Conservation (phyloP, 106 monocot genomes). For the Gastrodia elata region DNA sequence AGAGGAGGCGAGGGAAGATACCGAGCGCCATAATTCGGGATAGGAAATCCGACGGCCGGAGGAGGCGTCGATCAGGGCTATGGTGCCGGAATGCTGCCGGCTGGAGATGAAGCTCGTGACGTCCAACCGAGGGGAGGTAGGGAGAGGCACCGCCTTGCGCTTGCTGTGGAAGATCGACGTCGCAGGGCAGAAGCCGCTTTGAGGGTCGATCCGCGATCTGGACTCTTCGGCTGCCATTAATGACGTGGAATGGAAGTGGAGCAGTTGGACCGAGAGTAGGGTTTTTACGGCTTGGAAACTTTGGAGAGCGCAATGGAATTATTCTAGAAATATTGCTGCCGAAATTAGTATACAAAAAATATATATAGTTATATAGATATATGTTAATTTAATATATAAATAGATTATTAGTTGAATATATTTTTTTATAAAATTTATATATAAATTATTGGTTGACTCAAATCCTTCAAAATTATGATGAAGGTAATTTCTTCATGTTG, state of each 20-base stretch:
- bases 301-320: no score
- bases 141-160: conserved; percentile 50
- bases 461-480: no score
- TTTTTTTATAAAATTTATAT: no score
- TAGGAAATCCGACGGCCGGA: conserved; percentile 60
- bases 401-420: no score
- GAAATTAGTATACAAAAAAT: no score
- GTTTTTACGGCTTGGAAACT: no score
- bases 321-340: no score
- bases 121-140: conserved; percentile 33
- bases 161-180: conserved; percentile 62
- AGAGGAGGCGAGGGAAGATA: conserved; percentile 35
- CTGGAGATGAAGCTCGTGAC: conserved; percentile 70
- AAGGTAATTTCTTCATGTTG: no score
- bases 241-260: neutral
- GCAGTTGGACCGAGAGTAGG: neutral
- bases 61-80: conserved; percentile 82
- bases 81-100: conserved; percentile 41
- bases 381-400: no score
- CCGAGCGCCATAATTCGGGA: conserved; percentile 50
- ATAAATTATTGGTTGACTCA: no score
- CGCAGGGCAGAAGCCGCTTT: conserved; percentile 61
- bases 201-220: conserved; percentile 17
- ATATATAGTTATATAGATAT: no score
- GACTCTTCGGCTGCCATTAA: neutral